A percentile compares a stretch with the other conserved stretches of the same genome.
phyloP scores from a whole-genome alignment of 73 alveolate species.

The Stentor coeruleus region DNA sequence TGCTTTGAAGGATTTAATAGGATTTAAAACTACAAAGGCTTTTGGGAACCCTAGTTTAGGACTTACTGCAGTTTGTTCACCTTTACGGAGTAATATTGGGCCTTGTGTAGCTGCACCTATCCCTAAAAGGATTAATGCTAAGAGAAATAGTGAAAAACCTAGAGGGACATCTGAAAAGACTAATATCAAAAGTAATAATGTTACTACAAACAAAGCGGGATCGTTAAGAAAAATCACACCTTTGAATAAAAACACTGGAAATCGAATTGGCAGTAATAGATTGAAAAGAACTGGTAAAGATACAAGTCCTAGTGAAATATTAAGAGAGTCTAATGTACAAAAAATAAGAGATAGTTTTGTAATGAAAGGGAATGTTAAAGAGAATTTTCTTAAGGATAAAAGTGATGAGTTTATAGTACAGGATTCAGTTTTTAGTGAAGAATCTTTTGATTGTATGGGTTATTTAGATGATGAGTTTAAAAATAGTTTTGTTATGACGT shows the following conservation, averaged over 20 bases:
- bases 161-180: background rate
- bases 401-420: background rate
- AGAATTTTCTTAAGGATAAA: no score
- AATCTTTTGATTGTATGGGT: constrained; percentile 1
- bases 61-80: no score
- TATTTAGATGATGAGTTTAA: background rate
- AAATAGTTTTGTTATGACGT: background rate
- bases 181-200: no score
- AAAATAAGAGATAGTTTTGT: background rate
- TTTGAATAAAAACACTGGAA: background rate
- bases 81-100: no score
- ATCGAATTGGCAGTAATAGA: background rate
- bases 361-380: no score
- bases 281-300: background rate
- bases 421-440: no score
- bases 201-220: background rate
- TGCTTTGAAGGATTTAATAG: no score
- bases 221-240: background rate
- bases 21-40: no score
- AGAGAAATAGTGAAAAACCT: background rate
- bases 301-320: background rate
- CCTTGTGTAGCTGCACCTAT: no score
- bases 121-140: background rate
- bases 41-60: no score
- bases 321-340: background rate